Evolutionary conservation across 2,329 filamentous ascomycete genomes (phyloP).

Genomic region (Verticillium dahliae): DNA sequence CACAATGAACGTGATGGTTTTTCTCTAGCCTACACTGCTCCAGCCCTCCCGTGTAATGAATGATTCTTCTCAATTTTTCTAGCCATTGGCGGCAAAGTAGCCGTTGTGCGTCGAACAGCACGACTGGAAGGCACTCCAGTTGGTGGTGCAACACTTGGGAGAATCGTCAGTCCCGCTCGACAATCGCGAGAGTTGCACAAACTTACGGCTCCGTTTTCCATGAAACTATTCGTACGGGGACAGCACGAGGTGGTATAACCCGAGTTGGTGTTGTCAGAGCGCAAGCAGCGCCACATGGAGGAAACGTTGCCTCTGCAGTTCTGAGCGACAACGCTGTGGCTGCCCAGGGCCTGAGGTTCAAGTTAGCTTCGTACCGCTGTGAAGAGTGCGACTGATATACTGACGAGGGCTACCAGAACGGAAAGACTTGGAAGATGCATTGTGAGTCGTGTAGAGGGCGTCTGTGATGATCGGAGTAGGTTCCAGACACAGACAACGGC

Average conservation of each 20-base stretch:
- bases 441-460: background rate
- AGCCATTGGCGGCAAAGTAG: background rate
- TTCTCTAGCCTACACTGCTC: no score
- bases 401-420: background rate
- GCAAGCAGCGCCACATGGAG: background rate
- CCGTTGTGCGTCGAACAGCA: background rate
- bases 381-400: background rate
- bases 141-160: background rate
- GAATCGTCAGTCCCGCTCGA: background rate
- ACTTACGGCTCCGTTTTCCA: background rate
- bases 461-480: background rate
- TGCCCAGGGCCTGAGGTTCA: background rate
- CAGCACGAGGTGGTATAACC: constrained; percentile 3
- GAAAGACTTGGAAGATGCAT: background rate
- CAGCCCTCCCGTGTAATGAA: no score
- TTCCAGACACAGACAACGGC: background rate
- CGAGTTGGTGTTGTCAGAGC: constrained; percentile 2
- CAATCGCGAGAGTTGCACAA: no score
- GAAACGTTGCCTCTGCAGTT: background rate
- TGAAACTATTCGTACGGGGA: background rate
- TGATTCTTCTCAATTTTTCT: background rate
- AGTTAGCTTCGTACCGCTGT: background rate
- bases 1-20: no score
- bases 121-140: background rate
- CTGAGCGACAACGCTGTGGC: background rate